phyloP scores from a whole-genome alignment of 495 filamentous ascomycete genomes.

The Daldinia childiae region DNA sequence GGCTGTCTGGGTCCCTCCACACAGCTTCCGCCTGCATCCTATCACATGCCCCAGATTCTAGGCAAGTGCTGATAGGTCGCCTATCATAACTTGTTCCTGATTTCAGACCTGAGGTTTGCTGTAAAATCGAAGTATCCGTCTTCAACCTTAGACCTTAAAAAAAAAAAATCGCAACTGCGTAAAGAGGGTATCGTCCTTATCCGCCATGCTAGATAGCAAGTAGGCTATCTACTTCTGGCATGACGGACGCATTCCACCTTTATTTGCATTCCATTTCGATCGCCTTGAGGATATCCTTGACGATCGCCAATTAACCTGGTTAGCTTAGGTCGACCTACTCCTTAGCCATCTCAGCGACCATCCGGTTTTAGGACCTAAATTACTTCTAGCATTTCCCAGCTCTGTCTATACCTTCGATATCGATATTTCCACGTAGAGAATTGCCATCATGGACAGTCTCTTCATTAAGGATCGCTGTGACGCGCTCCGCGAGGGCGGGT shows the following conservation, averaged over 20 bases:
- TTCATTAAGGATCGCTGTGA: slow-evolving; percentile 56
- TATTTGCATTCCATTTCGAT: slow-evolving; percentile 29
- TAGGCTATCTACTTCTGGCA: slow-evolving; percentile 24
- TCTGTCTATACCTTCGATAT: neutral
- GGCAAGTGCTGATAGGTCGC: slow-evolving; percentile 10
- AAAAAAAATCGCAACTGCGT: slow-evolving; percentile 11
- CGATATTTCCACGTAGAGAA: neutral
- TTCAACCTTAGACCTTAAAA: slow-evolving; percentile 17
- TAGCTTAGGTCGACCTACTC: slow-evolving; percentile 20
- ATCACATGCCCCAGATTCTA: slow-evolving; percentile 27
- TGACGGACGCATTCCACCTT: slow-evolving; percentile 27
- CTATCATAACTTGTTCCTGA: slow-evolving; percentile 40
- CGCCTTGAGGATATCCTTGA: slow-evolving; percentile 28
- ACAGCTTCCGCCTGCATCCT: slow-evolving; percentile 23
- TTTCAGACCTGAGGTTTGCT: neutral
- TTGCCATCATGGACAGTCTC: slow-evolving; percentile 49
- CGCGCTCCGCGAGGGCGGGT: slow-evolving; percentile 61
- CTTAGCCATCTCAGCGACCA: slow-evolving; percentile 16
- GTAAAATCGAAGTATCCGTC: slow-evolving; percentile 10
- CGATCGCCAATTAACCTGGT: slow-evolving; percentile 23
- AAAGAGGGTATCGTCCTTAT: slow-evolving; percentile 24
- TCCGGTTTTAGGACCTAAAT: slow-evolving; percentile 5
- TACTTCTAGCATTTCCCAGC: neutral
- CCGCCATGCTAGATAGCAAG: slow-evolving; percentile 37
- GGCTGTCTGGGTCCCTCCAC: neutral